Base-by-base conservation (phyloP, 208 protist genomes). In the Angomonas ambiguus region DNA sequence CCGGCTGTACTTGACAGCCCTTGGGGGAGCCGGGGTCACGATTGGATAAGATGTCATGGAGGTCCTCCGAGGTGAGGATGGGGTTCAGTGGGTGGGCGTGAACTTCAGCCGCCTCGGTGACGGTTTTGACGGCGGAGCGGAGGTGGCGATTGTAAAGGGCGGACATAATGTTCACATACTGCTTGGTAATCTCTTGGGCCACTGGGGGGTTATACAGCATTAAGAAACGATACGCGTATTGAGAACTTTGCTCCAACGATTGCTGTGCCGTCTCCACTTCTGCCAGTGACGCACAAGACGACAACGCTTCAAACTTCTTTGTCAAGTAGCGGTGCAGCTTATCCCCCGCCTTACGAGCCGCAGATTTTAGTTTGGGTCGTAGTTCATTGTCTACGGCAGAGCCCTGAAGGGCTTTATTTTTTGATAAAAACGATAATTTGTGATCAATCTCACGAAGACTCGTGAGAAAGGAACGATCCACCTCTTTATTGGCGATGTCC, bases 381-480 rank as follows among this genome's bases (percentile, higher is more conserved):
- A 85, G 88, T 59, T 95, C 86, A 58, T 86, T 77, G 67, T 91
- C 84, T 24, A 95, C 86, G 4, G 86, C 82, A 8, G 86, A 92
- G 62, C 79, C 69, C 67, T 88, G 74, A 8, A 95, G 77, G 13
- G 77, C 84, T 31, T 83, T 83, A 65, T 91, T 91, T 34, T 76
- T 75, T 2, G 81, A 81, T 28, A 94, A 69, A 62, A 95, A 95
- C 0, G 74, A 67, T 1, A 95, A 61, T 53, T 86, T 86, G 33
- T 77, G 74, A 35, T 85, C 82, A 31, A 93, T 71, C 67, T 91
- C 80, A 22, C 81, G 69, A 45, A 95, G 72, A 64, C 85, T 89
- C 27, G 67, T 64, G 22, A 95, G 62, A 62, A 92, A 95, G 28
- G 62, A 67, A 10, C 69, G 55, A 38, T 90, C 83, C 5, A 95